Base-by-base conservation (phyloP, 768 basidiomycete genomes). In the Lentinus tigrinus region DNA sequence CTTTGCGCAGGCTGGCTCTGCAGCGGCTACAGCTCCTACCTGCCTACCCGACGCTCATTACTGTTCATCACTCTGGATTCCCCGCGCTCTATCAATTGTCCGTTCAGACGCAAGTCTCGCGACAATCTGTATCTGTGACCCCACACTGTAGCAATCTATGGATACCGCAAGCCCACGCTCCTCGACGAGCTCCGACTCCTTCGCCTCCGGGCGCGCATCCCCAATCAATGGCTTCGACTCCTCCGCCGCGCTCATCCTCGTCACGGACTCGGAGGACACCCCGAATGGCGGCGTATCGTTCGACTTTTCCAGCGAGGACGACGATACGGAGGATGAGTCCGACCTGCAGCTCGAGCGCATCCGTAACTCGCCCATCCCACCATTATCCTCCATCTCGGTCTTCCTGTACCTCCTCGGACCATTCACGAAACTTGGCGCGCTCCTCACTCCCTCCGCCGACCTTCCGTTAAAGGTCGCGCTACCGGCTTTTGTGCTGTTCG, bases 371-470 rank as follows among this genome's bases (percentile, higher is more conserved):
- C 63, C 78, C 19, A 70, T 78, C 27, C 81, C 81, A n/a, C 81
- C 85, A 3, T 80, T 90, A 49, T 70, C 80, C 11, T 79, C 87
- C 4, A 73, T 78, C 14, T 65, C 79, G 50, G 80, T 89, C 47
- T 85, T 91, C 65, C 75, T 90, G 10, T 87, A 89, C 71, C 84
- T 91, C 54, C 73, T 88, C 51, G 74, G 82, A 3, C 87, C 88
- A 6, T 86, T 81, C 66, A 78, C 90, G 64, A 87, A 84, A 65
- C 79, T 91, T 24, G 89, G 89, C 23, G 88, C 88, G 26, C 75
- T 91, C 56, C 75, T 84, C 46, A 65, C 88, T 9, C 76, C 82
- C n/a, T 77, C 80, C 59, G 73, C 77, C 6, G 71, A 71, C 37
- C 61, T 70, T n/a, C 76, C 85, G 3, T 72, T 87, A 39, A 77